A percentile compares a stretch with the other conserved stretches of the same genome.
Evolutionary conservation across 1,284 basidiomycete species (phyloP).

Genomic region (Tilletia walkeri): DNA sequence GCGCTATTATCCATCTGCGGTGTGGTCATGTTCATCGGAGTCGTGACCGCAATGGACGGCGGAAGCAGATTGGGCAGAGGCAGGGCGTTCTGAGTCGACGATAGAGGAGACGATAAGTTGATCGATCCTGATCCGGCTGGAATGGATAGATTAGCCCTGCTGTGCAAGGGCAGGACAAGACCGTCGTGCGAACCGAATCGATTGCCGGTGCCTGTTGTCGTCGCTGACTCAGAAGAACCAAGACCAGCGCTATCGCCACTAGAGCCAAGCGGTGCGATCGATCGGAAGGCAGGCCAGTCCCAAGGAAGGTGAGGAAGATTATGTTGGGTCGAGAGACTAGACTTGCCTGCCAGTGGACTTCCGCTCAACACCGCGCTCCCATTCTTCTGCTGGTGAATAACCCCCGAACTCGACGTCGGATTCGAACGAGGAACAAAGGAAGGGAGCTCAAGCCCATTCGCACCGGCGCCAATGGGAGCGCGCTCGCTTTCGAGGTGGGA

Average conservation of each 20-base stretch:
- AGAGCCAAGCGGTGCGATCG: background rate
- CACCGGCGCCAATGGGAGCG: no score
- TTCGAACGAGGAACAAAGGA: conserved; percentile 1
- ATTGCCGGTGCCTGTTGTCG: background rate
- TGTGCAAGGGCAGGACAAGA: conserved; percentile 30
- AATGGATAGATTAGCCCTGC: conserved; percentile 29
- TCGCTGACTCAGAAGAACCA: background rate
- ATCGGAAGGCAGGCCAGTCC: conserved; percentile 12
- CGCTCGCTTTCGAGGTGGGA: no score
- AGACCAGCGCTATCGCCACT: background rate
- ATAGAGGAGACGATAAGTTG: conserved; percentile 15
- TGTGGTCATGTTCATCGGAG: background rate
- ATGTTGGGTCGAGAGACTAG: no score
- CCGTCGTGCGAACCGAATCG: conserved; percentile 21
- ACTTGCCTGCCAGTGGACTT: no score
- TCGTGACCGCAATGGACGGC: background rate
- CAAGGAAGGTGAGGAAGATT: background rate
- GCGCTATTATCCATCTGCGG: no score
- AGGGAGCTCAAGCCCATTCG: background rate
- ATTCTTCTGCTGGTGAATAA: no score
- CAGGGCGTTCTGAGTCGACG: conserved; percentile 2
- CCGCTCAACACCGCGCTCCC: no score
- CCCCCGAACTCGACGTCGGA: no score
- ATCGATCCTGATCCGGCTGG: conserved; percentile 23
- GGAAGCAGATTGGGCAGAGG: background rate